Evolutionary conservation across 768 basidiomycete genomes (phyloP).

Genomic region (Dioszegia crocea): DNA sequence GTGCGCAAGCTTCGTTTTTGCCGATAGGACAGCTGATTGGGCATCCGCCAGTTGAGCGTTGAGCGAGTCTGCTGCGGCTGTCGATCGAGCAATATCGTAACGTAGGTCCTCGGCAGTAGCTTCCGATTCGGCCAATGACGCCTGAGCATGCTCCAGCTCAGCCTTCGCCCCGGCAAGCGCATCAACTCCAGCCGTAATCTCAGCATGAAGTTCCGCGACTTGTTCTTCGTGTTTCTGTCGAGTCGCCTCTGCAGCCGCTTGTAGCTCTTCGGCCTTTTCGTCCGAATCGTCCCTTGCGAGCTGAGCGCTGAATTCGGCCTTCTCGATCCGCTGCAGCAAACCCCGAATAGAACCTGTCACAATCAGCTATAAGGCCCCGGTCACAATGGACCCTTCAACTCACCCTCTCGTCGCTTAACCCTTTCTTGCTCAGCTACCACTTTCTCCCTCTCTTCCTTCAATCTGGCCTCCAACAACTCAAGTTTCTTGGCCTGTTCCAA

Average conservation of each 20-base stretch:
- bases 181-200: background rate
- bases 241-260: background rate
- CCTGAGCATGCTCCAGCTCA: background rate
- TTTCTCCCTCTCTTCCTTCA: slow-evolving; percentile 4
- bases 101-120: background rate
- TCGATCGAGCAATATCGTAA: background rate
- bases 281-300: slow-evolving; percentile 4
- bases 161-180: background rate
- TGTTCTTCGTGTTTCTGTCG: background rate
- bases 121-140: background rate
- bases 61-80: too few relatives aligned
- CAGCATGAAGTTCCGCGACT: background rate
- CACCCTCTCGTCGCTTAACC: slow-evolving; percentile 3
- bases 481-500: slow-evolving; percentile 6
- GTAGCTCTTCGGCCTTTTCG: background rate
- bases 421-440: slow-evolving; percentile 2
- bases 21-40: background rate
- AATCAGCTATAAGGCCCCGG: background rate
- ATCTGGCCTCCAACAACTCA: slow-evolving; percentile 2
- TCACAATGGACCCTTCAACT: background rate
- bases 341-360: background rate
- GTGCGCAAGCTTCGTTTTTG: background rate
- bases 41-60: background rate
- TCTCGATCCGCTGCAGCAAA: background rate
- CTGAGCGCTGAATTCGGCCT: background rate